phyloP scores from a whole-genome alignment of 306 rosid species.

The Trifolium subterraneum region DNA sequence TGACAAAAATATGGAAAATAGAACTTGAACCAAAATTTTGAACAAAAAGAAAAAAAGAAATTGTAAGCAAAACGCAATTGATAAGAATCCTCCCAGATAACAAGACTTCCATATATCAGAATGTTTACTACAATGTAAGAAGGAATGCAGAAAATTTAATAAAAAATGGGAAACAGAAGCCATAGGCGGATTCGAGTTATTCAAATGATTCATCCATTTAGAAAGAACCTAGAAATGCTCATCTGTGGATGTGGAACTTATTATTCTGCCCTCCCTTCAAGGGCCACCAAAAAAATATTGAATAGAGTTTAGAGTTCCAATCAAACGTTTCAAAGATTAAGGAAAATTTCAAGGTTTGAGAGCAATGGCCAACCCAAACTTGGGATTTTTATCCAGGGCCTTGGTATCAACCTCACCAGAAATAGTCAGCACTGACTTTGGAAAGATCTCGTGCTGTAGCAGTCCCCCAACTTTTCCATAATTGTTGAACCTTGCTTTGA shows the following conservation, averaged over 20 bases:
- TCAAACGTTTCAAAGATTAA: constrained; percentile 20
- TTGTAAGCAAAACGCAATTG: not conserved
- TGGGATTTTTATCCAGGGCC: constrained; percentile 80
- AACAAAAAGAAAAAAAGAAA: not conserved
- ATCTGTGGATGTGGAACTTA: constrained; percentile 71
- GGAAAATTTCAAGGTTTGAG: constrained; percentile 79
- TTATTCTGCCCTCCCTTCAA: constrained; percentile 66
- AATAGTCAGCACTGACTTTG: constrained; percentile 84
- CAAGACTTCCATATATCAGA: constrained; percentile 44
- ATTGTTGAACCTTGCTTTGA: constrained; percentile 89
- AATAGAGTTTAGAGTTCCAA: constrained; percentile 45
- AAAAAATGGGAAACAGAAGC: constrained; percentile 41
- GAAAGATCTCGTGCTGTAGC: constrained; percentile 86
- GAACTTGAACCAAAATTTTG: not conserved
- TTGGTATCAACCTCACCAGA: constrained; percentile 95
- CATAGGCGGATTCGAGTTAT: constrained; percentile 40
- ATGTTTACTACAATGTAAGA: constrained; percentile 41
- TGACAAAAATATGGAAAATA: not conserved
- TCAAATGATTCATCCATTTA: constrained; percentile 59
- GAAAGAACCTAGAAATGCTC: constrained; percentile 45
- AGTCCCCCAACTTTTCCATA: constrained; percentile 84
- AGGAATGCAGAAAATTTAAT: constrained; percentile 35
- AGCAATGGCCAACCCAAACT: constrained; percentile 82
- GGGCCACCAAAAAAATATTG: constrained; percentile 75
- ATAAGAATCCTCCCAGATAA: constrained; percentile 36